Evolutionary conservation across 2,329 filamentous ascomycete genomes (phyloP).

Genomic region (Didymella glomerata): DNA sequence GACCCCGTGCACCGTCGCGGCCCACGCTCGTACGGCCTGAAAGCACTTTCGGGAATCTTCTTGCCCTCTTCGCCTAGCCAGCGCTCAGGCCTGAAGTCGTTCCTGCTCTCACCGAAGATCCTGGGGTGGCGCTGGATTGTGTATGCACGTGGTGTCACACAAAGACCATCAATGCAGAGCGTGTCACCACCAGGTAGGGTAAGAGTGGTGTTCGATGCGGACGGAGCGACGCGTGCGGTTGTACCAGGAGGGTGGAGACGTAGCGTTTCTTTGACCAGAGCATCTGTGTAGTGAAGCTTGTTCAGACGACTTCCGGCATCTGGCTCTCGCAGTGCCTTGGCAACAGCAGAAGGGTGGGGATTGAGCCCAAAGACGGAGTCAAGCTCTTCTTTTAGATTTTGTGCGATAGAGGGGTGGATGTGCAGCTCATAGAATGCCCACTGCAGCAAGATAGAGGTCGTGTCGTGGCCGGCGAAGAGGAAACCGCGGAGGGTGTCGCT

Average conservation of each 20-base stretch:
- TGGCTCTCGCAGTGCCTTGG: background rate
- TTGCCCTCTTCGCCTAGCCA: constrained; percentile 25
- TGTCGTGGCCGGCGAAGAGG: constrained; percentile 48
- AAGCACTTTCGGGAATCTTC: constrained; percentile 55
- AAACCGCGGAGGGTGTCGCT: constrained; percentile 49
- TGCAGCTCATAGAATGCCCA: constrained; percentile 41
- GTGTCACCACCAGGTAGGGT: constrained; percentile 22
- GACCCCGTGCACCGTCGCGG: constrained; percentile 64
- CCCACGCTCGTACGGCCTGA: constrained; percentile 63
- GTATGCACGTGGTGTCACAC: constrained; percentile 25
- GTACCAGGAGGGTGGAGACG: constrained; percentile 52
- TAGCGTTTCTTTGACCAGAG: constrained; percentile 56
- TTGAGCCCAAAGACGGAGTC: constrained; percentile 1
- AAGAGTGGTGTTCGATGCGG: constrained; percentile 20
- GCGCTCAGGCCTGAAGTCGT: constrained; percentile 37
- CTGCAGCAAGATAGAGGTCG: constrained; percentile 36
- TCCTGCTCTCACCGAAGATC: constrained; percentile 23
- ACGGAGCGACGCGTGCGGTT: constrained; percentile 26
- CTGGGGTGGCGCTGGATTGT: constrained; percentile 29
- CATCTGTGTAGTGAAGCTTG: constrained; percentile 54
- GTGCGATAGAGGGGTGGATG: constrained; percentile 25
- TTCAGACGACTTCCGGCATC: background rate
- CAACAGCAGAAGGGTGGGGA: background rate
- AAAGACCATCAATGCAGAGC: constrained; percentile 24
- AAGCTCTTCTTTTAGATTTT: constrained; percentile 1